Evolutionary conservation across 495 filamentous ascomycete genomes (phyloP).

Genomic region (Xylaria palmicola): DNA sequence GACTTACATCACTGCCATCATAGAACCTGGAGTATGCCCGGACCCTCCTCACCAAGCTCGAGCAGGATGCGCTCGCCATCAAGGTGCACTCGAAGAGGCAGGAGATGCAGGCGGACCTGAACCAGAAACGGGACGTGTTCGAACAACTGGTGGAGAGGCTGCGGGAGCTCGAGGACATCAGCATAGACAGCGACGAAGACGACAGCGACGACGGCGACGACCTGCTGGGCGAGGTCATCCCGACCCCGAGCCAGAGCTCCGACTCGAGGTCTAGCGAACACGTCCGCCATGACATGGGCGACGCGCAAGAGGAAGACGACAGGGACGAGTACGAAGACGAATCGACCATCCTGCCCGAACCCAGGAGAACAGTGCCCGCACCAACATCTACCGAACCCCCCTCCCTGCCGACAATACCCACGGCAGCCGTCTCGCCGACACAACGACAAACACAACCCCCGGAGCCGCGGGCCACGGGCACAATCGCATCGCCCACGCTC

Average conservation of each 20-base stretch:
- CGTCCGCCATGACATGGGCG: slow-evolving; percentile 15
- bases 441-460: slow-evolving; percentile 11
- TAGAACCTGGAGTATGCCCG: slow-evolving; percentile 83
- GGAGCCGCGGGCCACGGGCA: slow-evolving; percentile 14
- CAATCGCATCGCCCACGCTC: slow-evolving; percentile 26
- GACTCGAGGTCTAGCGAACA: slow-evolving; percentile 37
- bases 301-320: slow-evolving; percentile 1
- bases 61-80: slow-evolving; percentile 66
- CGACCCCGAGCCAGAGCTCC: slow-evolving; percentile 48
- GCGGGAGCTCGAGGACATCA: slow-evolving; percentile 60
- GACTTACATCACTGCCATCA: too few relatives aligned
- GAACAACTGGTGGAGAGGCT: slow-evolving; percentile 61
- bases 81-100: slow-evolving; percentile 66
- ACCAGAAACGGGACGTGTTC: slow-evolving; percentile 59
- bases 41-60: slow-evolving; percentile 69
- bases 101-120: slow-evolving; percentile 65
- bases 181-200: slow-evolving; percentile 38
- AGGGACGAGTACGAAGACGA: slow-evolving; percentile 18
- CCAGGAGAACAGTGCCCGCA: neutral
- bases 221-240: slow-evolving; percentile 46
- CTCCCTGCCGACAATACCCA: neutral
- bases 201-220: slow-evolving; percentile 52
- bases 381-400: slow-evolving; percentile 5
- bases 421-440: neutral
- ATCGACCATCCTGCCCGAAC: slow-evolving; percentile 14